Evolutionary conservation across 441 rosid genomes (phyloP).

Genomic region (Syzygium malaccense): DNA sequence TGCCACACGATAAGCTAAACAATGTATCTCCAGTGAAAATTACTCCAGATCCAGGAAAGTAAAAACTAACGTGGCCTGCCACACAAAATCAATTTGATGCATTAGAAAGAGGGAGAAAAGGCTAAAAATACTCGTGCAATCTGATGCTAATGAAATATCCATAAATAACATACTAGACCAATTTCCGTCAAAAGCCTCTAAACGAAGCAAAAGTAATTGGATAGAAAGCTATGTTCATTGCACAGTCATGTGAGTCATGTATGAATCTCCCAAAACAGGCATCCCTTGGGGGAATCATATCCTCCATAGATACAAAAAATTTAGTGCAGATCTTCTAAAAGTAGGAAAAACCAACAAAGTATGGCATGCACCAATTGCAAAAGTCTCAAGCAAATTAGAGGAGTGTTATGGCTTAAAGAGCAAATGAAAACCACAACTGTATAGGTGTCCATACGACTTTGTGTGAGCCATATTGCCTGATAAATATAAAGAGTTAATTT

Average conservation of each 20-base stretch:
- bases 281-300: not conserved
- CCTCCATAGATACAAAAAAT: not conserved
- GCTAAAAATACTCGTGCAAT: not conserved
- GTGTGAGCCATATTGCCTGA: not conserved
- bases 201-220: not conserved
- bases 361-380: not conserved
- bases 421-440: not conserved
- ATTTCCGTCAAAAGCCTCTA: not conserved
- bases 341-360: not conserved
- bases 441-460: not conserved
- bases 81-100: not conserved
- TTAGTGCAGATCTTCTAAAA: not conserved
- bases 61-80: constrained; percentile 93
- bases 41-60: constrained; percentile 82
- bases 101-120: constrained; percentile 3
- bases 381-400: not conserved
- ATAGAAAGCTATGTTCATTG: not conserved
- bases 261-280: not conserved
- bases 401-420: not conserved
- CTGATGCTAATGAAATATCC: not conserved
- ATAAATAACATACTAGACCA: not conserved
- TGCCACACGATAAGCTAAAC: constrained; percentile 98
- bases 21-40: constrained; percentile 93
- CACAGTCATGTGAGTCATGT: not conserved
- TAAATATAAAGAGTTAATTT: not conserved